A percentile compares a stretch with the other conserved stretches of the same genome.
Conservation (phyloP, 805 yeast species). For the Blastobotrys chiropterorum region DNA sequence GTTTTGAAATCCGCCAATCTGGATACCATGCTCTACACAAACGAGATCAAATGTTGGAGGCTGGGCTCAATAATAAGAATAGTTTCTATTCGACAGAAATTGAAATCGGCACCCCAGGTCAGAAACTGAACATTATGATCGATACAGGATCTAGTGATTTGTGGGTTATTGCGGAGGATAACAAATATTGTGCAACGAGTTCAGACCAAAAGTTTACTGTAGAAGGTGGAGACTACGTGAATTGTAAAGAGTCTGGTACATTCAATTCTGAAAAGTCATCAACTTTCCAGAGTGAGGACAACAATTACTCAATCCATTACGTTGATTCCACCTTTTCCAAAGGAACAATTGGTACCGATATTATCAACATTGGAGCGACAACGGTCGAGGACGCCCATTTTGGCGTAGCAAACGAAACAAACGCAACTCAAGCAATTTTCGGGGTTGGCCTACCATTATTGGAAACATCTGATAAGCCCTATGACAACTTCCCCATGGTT, state of each 20-base stretch:
- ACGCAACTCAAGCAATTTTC: slow-evolving; percentile 37
- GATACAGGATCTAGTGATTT: slow-evolving; percentile 78
- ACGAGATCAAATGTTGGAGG: slow-evolving; percentile 9
- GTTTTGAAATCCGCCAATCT: too few species aligned
- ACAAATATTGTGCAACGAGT: slow-evolving; percentile 40
- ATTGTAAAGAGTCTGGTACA: slow-evolving; percentile 25
- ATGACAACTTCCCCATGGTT: slow-evolving; percentile 60
- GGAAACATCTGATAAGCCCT: slow-evolving; percentile 26
- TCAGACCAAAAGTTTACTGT: too few species aligned
- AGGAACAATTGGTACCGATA: slow-evolving; percentile 62
- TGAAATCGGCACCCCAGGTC: slow-evolving; percentile 51
- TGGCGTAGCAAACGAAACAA: slow-evolving; percentile 46
- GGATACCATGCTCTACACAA: too few species aligned
- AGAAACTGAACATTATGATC: slow-evolving; percentile 46
- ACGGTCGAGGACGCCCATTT: slow-evolving; percentile 38
- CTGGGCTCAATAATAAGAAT: slow-evolving; percentile 22
- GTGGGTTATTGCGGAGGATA: slow-evolving; percentile 50
- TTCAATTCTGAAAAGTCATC: slow-evolving; percentile 29
- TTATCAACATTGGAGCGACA: slow-evolving; percentile 43
- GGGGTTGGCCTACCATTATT: slow-evolving; percentile 16
- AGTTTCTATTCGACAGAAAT: slow-evolving; percentile 28
- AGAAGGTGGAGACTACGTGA: slow-evolving; percentile 17
- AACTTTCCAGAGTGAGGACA: slow-evolving; percentile 21
- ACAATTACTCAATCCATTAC: slow-evolving; percentile 26
- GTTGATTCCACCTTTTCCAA: slow-evolving; percentile 44